phyloP scores from a whole-genome alignment of 108 stramenopile species.

The Nitzschia putrida region DNA sequence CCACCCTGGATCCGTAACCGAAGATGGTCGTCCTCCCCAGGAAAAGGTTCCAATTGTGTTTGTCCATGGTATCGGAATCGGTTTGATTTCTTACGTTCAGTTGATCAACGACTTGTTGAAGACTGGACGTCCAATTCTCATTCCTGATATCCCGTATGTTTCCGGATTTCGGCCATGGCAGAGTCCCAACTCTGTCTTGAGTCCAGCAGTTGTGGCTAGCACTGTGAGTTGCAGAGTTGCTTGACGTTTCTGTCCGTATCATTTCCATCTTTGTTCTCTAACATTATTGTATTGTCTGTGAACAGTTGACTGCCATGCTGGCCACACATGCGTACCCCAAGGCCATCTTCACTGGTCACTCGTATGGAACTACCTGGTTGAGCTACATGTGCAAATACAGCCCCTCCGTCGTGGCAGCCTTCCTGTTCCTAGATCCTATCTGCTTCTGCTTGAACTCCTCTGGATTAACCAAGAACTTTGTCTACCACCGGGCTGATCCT shows the following conservation, averaged over 20 bases:
- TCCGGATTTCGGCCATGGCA: conserved; percentile 85
- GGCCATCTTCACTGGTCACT: conserved; percentile 78
- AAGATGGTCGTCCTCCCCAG: neutral
- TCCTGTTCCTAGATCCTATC: conserved; percentile 83
- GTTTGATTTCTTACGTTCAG: conserved; percentile 70
- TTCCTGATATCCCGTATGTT: conserved; percentile 84
- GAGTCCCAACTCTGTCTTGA: conserved; percentile 64
- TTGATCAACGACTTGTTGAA: conserved; percentile 70
- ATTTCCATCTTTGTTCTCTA: neutral
- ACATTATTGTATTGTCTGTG: neutral
- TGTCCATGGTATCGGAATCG: conserved; percentile 87
- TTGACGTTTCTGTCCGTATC: neutral
- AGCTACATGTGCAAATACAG: conserved; percentile 83
- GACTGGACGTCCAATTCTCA: conserved; percentile 68
- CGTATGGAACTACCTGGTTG: conserved; percentile 84
- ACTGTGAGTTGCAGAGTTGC: conserved; percentile 36
- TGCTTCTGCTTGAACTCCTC: conserved; percentile 84
- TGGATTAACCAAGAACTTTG: conserved; percentile 74
- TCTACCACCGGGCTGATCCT: conserved; percentile 78
- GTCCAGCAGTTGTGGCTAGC: conserved; percentile 67
- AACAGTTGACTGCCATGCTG: conserved; percentile 75
- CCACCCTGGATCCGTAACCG: conserved; percentile 27
- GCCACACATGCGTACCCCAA: conserved; percentile 69
- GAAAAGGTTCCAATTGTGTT: conserved; percentile 69
- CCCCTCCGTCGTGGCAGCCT: conserved; percentile 66